These are phyloP conservation scores for Stipa capillata DNA, from an alignment of 176 grass and related monocot genomes.

Conservation along the genomic window DNA sequence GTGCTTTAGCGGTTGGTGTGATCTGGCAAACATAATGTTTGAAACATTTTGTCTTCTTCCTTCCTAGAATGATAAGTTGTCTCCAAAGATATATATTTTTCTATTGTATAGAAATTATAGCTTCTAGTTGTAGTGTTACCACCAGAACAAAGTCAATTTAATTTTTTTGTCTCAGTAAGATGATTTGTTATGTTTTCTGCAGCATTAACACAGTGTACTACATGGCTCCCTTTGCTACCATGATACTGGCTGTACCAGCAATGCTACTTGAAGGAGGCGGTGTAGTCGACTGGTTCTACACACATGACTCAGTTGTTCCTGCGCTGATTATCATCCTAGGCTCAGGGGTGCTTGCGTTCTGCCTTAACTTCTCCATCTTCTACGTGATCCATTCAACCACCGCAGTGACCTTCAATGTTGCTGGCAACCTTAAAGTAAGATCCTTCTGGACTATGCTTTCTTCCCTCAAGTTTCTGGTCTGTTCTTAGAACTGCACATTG, in stretches of 20 bases:
- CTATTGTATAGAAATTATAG: not conserved
- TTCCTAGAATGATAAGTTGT: not conserved
- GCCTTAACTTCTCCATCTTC: slow-evolving; percentile 98
- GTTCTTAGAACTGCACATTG: not conserved
- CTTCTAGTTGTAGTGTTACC: not conserved
- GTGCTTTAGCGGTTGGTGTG: not conserved
- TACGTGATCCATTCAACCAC: slow-evolving; percentile 98
- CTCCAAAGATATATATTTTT: not conserved
- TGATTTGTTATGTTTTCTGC: slow-evolving; percentile 11
- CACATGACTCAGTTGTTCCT: slow-evolving; percentile 51
- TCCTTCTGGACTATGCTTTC: not conserved
- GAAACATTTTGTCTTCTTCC: not conserved
- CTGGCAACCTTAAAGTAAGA: slow-evolving; percentile 89
- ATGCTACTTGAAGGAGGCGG: slow-evolving; percentile 75
- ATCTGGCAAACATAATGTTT: not conserved
- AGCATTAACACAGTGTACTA: slow-evolving; percentile 99
- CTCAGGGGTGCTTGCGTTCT: slow-evolving; percentile 86
- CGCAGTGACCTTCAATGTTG: slow-evolving; percentile 95
- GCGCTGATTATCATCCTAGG: slow-evolving; percentile 65
- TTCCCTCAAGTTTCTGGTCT: not conserved
- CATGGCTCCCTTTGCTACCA: slow-evolving; percentile 96
- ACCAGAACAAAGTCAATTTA: not conserved
- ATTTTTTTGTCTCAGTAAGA: not conserved
- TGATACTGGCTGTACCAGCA: slow-evolving; percentile 85
- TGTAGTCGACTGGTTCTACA: slow-evolving; percentile 83